phyloP scores from a whole-genome alignment of 2,329 filamentous ascomycete species.

The Leptographium lundbergii region DNA sequence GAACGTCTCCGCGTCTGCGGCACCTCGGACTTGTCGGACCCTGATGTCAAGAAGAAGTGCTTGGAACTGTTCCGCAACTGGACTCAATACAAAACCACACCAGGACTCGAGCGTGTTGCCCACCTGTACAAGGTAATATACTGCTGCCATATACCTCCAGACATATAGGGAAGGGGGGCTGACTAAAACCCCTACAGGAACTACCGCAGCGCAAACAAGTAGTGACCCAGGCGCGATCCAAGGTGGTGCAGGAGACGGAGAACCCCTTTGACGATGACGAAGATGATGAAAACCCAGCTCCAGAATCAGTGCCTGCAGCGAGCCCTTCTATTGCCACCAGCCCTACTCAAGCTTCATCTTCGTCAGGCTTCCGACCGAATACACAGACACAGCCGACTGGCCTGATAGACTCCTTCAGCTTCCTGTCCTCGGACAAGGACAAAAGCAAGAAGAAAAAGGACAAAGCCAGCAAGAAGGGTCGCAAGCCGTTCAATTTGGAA shows the following conservation, averaged over 20 bases:
- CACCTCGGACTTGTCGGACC: constrained; percentile 72
- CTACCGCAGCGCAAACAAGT: constrained; percentile 56
- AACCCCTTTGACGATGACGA: constrained; percentile 58
- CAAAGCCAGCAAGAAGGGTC: constrained; percentile 44
- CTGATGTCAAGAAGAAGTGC: constrained; percentile 78
- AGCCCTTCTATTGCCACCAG: constrained; percentile 5
- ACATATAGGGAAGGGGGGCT: background rate
- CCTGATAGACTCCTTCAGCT: constrained; percentile 26
- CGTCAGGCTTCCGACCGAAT: constrained; percentile 3
- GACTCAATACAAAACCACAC: constrained; percentile 72
- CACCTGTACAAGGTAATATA: constrained; percentile 52
- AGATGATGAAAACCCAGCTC: constrained; percentile 34
- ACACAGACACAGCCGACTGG: constrained; percentile 14
- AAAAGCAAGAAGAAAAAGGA: constrained; percentile 36
- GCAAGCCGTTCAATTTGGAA: constrained; percentile 66
- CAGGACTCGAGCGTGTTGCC: constrained; percentile 70
- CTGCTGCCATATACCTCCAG: too few species aligned
- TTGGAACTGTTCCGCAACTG: constrained; percentile 77
- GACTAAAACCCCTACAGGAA: constrained; percentile 25
- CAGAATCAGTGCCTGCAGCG: background rate
- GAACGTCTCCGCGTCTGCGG: constrained; percentile 83
- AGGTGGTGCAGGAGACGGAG: constrained; percentile 71
- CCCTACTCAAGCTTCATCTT: constrained; percentile 9
- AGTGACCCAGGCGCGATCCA: constrained; percentile 65
- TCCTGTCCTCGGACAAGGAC: constrained; percentile 18